A percentile compares a stretch with the other conserved stretches of the same genome.
These are phyloP conservation scores for Thielaviopsis populi DNA, from an alignment of 2,329 filamentous ascomycete genomes.

Conservation along the genomic window DNA sequence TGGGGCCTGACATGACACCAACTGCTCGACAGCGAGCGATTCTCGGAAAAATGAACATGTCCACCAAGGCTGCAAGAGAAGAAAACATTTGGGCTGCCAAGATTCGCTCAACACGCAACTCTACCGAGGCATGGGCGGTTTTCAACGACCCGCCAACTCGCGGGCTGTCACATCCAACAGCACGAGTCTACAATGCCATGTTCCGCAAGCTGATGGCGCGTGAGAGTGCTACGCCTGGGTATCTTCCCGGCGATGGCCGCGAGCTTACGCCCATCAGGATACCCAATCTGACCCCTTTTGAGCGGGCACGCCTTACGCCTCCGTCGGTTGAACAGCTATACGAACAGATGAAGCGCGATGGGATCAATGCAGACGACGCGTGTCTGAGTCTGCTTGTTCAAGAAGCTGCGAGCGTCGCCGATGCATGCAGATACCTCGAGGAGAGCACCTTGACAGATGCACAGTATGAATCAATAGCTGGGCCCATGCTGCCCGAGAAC, in stretches of 20 bases:
- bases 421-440: slow-evolving; percentile 7
- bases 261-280: slow-evolving; percentile 17
- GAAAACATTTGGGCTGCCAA: slow-evolving; percentile 36
- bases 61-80: neutral
- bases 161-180: slow-evolving; percentile 25
- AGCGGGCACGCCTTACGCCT: slow-evolving; percentile 45
- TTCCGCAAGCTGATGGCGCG: slow-evolving; percentile 39
- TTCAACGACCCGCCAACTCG: slow-evolving; percentile 28
- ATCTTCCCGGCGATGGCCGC: slow-evolving; percentile 20
- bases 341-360: slow-evolving; percentile 37
- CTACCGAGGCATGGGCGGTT: slow-evolving; percentile 44
- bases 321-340: slow-evolving; percentile 46
- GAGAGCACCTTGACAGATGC: slow-evolving; percentile 5
- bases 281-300: slow-evolving; percentile 47
- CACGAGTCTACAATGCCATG: slow-evolving; percentile 42
- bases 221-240: slow-evolving; percentile 18
- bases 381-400: slow-evolving; percentile 42
- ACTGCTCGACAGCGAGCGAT: slow-evolving; percentile 36
- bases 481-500: slow-evolving; percentile 17
- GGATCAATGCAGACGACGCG: slow-evolving; percentile 33
- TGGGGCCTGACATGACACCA: slow-evolving; percentile 34
- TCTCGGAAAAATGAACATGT: slow-evolving; percentile 20
- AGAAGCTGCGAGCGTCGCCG: slow-evolving; percentile 28
- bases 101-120: slow-evolving; percentile 43
- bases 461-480: slow-evolving; percentile 4